Base-by-base conservation (phyloP, 441 rosid genomes). In the Adansonia gregorii region DNA sequence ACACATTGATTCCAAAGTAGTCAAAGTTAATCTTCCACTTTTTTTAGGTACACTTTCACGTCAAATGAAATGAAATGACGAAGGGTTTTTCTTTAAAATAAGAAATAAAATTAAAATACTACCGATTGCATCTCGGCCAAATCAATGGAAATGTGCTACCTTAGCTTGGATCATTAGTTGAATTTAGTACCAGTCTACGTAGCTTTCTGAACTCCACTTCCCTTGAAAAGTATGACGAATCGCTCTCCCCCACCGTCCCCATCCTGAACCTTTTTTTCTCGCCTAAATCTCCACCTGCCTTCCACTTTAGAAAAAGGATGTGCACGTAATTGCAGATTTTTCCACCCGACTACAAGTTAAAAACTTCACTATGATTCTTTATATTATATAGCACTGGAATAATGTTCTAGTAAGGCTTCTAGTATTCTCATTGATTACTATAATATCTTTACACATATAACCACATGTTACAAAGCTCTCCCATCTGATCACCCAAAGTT, bases 401-500 rank as follows among this genome's bases (percentile, higher is more conserved):
- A 49, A 35, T 17, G 64, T 35, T 72, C 10, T 31, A 69, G 39
- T 31, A 31, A 31, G 10, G 73, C 22, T 27, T 12, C 73, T 49
- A 46, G 74, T 35, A 35, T 17, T 72, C 27, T 46, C 3, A 67
- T 45, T 4, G 8, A 71, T 49, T 51, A 52, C 15, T 27, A 20
- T 59, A 27, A 19, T 19, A 56, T 19, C 14, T 27, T 7, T 58
- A 24, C 20, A 19, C 8, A 67, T 39, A 19, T 72, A 72, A 31
- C 52, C 35, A 41, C 24, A 35, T 35, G 24, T 72, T 54, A 54
- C 63, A 54, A 55, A 35, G 64, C 46, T 72, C 49, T n/a, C 8
- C 75, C 64, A 17, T 35, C 15, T 4, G n/a, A 54, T 9, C 51
- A 52, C 31, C 75, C 49, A 35, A 31, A 27, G 75, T 72, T 56